These are phyloP conservation scores for Podospora pseudocomata DNA, from an alignment of 495 filamentous ascomycete species.

Conservation along the genomic window DNA sequence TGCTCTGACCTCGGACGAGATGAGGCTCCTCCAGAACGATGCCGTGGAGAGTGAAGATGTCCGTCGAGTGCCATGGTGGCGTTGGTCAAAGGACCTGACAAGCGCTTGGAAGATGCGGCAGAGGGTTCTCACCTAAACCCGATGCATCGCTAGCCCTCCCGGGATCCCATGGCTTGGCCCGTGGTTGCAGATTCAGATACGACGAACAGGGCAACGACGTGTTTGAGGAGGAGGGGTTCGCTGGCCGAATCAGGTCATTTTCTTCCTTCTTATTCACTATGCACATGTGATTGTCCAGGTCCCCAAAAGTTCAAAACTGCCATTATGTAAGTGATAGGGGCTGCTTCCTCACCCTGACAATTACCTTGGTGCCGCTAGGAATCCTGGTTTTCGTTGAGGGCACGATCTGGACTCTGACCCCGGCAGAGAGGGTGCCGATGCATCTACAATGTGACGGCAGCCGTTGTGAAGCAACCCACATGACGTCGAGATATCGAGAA, in stretches of 20 bases:
- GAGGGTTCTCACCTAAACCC: not conserved
- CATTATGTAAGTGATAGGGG: conserved; percentile 7
- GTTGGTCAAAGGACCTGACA: conserved; percentile 6
- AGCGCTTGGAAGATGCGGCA: conserved; percentile 5
- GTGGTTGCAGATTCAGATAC: not conserved
- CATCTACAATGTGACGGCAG: too few relatives aligned
- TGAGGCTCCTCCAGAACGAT: not conserved
- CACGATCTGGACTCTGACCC: too few relatives aligned
- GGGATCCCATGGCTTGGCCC: not conserved
- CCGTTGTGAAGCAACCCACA: not conserved
- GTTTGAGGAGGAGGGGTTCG: conserved; percentile 9
- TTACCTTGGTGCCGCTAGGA: too few relatives aligned
- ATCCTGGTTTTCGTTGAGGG: too few relatives aligned
- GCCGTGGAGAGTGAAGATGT: not conserved
- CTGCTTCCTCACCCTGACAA: not conserved
- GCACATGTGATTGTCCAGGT: not conserved
- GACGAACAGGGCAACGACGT: not conserved
- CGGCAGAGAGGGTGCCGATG: not conserved
- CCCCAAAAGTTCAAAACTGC: not conserved
- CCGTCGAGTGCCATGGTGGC: not conserved
- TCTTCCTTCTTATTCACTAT: not conserved
- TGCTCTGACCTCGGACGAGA: not conserved
- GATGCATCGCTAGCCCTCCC: not conserved
- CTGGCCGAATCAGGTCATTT: not conserved
- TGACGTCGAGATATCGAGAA: not conserved